Evolutionary conservation across 768 basidiomycete genomes (phyloP).

Genomic region (Strobilomyces confusus): DNA sequence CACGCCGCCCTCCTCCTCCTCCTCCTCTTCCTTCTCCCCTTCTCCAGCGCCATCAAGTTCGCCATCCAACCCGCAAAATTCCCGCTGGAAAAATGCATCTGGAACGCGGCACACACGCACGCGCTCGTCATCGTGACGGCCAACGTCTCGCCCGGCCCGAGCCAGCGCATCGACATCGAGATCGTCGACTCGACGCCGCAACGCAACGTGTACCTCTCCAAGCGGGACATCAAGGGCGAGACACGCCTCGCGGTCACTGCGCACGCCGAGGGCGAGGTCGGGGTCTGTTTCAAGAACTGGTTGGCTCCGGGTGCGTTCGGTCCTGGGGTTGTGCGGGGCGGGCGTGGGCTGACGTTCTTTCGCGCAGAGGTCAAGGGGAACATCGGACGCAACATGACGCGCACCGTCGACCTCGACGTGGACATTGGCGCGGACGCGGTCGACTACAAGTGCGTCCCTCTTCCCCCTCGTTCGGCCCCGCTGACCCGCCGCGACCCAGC

Average conservation of each 20-base stretch:
- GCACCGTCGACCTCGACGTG: constrained; percentile 88
- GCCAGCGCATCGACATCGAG: constrained; percentile 89
- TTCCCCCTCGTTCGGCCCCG: not conserved
- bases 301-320: constrained; percentile 57
- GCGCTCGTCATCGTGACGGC: constrained; percentile 95
- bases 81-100: constrained; percentile 84
- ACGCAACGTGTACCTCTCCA: constrained; percentile 87
- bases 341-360: not conserved
- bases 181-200: constrained; percentile 85
- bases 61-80: constrained; percentile 64
- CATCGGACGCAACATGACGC: constrained; percentile 46
- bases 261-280: constrained; percentile 90
- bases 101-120: constrained; percentile 87
- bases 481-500: constrained; percentile 38
- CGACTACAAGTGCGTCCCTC: constrained; percentile 87
- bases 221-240: constrained; percentile 84
- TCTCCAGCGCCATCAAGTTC: constrained; percentile 77
- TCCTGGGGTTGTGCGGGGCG: not conserved
- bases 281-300: constrained; percentile 89
- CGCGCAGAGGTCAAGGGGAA: constrained; percentile 43
- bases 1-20: not conserved
- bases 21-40: constrained; percentile 28
- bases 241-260: constrained; percentile 91
- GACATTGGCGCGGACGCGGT: constrained; percentile 98
- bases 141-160: constrained; percentile 71